These are phyloP conservation scores for Nakataea oryzae DNA, from an alignment of 2,329 filamentous ascomycete species.

Conservation along the genomic window DNA sequence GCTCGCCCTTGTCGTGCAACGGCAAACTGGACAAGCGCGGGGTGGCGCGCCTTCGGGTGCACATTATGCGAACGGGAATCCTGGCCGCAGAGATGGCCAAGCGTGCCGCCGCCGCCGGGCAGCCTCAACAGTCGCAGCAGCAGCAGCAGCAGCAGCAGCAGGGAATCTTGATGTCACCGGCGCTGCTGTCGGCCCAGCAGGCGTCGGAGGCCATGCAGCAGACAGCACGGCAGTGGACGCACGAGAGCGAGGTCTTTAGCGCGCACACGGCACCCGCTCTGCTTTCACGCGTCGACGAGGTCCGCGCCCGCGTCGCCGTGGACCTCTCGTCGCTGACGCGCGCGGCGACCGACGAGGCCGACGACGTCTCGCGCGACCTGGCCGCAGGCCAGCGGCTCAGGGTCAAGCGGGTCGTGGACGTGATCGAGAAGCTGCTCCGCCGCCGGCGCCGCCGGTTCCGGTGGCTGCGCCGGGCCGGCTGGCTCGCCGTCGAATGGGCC, in stretches of 20 bases:
- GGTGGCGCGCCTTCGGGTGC: conserved; percentile 64
- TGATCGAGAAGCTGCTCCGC: conserved; percentile 66
- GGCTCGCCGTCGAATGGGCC: conserved; percentile 77
- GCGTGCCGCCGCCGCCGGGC: conserved; percentile 41
- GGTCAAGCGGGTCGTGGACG: conserved; percentile 71
- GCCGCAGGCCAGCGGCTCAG: conserved; percentile 67
- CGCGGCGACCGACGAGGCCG: conserved; percentile 64
- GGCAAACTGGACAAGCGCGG: conserved; percentile 52
- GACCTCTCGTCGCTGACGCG: conserved; percentile 52
- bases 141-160: conserved; percentile 3
- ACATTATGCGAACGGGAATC: conserved; percentile 77
- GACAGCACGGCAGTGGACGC: conserved; percentile 46
- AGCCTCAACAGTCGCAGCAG: conserved; percentile 17
- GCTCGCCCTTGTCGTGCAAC: neutral
- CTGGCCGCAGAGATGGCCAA: conserved; percentile 74
- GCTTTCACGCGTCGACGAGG: conserved; percentile 32
- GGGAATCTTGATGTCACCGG: conserved; percentile 16
- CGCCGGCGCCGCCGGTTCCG: conserved; percentile 57
- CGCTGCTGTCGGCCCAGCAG: conserved; percentile 26
- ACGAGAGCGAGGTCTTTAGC: conserved; percentile 47
- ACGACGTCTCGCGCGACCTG: conserved; percentile 66
- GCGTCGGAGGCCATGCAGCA: conserved; percentile 34
- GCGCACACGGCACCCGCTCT: conserved; percentile 44
- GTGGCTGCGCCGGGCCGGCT: conserved; percentile 66
- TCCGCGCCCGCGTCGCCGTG: conserved; percentile 36